Evolutionary conservation across 805 yeast species (phyloP).

Genomic region (Saccharomycopsis sp.): DNA sequence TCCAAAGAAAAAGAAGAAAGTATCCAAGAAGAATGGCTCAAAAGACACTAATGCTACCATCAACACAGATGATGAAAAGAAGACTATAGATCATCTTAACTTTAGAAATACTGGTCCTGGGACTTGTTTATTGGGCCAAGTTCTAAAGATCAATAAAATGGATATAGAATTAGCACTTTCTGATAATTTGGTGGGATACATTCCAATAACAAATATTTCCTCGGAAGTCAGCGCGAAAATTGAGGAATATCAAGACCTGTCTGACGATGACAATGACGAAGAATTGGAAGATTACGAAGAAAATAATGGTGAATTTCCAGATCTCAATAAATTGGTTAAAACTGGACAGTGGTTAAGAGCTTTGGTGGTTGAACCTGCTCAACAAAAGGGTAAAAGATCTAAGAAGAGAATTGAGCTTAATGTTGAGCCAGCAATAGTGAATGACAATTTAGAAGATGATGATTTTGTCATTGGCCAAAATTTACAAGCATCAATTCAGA

Average conservation of each 20-base stretch:
- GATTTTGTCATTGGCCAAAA: constrained; percentile 58
- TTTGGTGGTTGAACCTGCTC: constrained; percentile 47
- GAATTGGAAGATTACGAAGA: constrained; percentile 33
- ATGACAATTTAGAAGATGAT: constrained; percentile 50
- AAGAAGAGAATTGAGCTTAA: constrained; percentile 64
- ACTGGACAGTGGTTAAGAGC: constrained; percentile 88
- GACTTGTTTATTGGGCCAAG: constrained; percentile 69
- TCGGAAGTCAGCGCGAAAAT: constrained; percentile 50
- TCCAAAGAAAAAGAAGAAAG: constrained; percentile 34
- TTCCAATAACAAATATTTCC: constrained; percentile 69
- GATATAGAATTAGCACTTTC: constrained; percentile 71
- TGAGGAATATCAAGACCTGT: constrained; percentile 48
- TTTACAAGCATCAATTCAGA: constrained; percentile 69
- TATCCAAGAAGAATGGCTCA: constrained; percentile 25
- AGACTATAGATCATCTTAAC: constrained; percentile 52
- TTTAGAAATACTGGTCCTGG: constrained; percentile 66
- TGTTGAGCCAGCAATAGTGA: constrained; percentile 68
- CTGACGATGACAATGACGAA: constrained; percentile 37
- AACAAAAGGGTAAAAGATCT: constrained; percentile 29
- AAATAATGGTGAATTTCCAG: constrained; percentile 44
- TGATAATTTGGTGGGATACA: constrained; percentile 72
- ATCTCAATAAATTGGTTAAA: constrained; percentile 44
- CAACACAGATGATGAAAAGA: constrained; percentile 25
- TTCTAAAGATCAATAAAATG: constrained; percentile 49
- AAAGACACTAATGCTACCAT: constrained; percentile 23